A percentile compares a stretch with the other conserved stretches of the same genome.
Conservation (phyloP, 2,329 filamentous ascomycete genomes). For the Colletotrichum camelliae region DNA sequence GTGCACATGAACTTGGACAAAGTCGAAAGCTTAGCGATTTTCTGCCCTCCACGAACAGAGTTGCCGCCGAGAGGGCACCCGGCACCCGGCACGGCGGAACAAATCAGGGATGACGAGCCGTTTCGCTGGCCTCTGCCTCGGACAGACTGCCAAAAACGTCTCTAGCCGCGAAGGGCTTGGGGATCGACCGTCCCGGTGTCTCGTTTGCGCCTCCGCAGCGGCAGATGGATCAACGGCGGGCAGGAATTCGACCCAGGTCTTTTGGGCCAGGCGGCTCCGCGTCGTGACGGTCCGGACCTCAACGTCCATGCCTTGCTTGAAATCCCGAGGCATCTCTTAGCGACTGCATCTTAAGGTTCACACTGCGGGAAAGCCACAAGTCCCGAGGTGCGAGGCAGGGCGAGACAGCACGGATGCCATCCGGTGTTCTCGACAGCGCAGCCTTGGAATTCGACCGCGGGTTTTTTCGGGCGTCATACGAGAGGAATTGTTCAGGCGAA, state of each 20-base stretch:
- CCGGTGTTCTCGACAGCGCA: background rate
- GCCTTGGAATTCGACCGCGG: background rate
- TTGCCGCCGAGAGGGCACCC: background rate
- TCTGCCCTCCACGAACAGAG: background rate
- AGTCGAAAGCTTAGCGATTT: background rate
- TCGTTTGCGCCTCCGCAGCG: background rate
- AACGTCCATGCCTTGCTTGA: background rate
- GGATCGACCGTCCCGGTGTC: background rate
- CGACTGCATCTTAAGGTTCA: background rate
- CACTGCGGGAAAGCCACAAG: background rate
- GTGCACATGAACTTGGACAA: background rate
- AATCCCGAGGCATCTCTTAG: background rate
- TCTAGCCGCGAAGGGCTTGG: background rate
- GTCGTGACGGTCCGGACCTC: background rate
- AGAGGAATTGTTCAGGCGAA: background rate
- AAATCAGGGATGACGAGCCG: background rate
- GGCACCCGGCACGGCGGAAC: background rate
- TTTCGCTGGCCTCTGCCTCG: background rate
- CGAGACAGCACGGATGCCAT: constrained; percentile 13
- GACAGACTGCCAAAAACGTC: constrained; percentile 10
- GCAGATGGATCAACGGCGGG: background rate
- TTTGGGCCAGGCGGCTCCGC: background rate
- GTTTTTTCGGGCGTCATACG: background rate
- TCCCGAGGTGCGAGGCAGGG: background rate
- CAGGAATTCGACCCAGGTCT: background rate